These are phyloP conservation scores for Fusarium sp. DNA, from an alignment of 2,329 filamentous ascomycete genomes.

Conservation along the genomic window DNA sequence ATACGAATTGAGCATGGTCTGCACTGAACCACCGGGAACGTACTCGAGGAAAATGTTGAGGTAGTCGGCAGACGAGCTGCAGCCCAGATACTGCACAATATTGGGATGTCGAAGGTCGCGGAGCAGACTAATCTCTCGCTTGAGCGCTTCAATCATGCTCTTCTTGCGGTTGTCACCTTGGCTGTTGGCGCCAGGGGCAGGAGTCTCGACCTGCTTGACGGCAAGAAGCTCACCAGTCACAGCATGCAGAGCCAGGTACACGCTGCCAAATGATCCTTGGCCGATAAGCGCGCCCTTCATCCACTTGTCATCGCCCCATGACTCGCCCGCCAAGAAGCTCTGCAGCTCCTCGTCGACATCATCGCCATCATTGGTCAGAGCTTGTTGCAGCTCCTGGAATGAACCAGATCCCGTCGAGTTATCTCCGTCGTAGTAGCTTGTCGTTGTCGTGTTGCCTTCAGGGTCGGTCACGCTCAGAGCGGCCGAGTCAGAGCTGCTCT, in stretches of 20 bases:
- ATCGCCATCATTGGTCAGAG: conserved; percentile 90
- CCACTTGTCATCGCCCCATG: conserved; percentile 97
- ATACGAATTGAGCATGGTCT: conserved; percentile 98
- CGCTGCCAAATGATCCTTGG: conserved; percentile 95
- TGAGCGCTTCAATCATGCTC: conserved; percentile 96
- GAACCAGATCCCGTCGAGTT: conserved; percentile 79
- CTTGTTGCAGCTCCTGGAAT: conserved; percentile 85
- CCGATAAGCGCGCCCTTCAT: conserved; percentile 99
- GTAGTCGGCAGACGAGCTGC: conserved; percentile 88
- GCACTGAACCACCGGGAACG: conserved; percentile 95
- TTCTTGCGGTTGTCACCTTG: conserved; percentile 92
- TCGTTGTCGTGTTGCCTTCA: conserved; percentile 75
- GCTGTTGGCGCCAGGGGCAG: conserved; percentile 80
- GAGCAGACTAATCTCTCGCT: conserved; percentile 94
- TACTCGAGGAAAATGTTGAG: conserved; percentile 99
- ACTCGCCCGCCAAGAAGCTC: conserved; percentile 91
- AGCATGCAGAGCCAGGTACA: conserved; percentile 94
- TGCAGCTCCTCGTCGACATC: conserved; percentile 90
- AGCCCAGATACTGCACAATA: conserved; percentile 98
- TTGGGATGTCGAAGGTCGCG: conserved; percentile 95
- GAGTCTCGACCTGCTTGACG: conserved; percentile 97
- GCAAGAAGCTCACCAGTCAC: conserved; percentile 97
- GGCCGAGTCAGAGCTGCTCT: conserved; percentile 78
- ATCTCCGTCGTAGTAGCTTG: conserved; percentile 88
- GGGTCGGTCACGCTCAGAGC: conserved; percentile 81